These are phyloP conservation scores for Fusarium tjaetaba DNA, from an alignment of 2,329 filamentous ascomycete genomes.

Conservation along the genomic window DNA sequence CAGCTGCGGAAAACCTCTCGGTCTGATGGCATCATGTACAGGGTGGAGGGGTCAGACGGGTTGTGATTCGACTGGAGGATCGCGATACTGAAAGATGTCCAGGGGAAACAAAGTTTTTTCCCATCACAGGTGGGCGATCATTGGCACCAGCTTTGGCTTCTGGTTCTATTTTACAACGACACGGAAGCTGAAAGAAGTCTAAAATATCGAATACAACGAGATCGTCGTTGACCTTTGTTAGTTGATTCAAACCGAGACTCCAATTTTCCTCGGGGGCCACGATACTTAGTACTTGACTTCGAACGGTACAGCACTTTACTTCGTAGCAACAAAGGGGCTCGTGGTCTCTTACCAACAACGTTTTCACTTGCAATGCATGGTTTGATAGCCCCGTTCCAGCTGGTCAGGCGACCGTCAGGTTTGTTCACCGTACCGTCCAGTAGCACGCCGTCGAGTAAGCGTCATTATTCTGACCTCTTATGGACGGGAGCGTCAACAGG, in stretches of 20 bases:
- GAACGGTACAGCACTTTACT: not conserved
- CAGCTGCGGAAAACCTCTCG: constrained; percentile 18
- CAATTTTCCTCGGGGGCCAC: not conserved
- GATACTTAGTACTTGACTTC: not conserved
- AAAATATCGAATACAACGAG: not conserved
- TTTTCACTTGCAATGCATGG: constrained; percentile 24
- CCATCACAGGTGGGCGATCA: not conserved
- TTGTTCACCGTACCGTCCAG: constrained; percentile 36
- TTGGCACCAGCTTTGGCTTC: constrained; percentile 8
- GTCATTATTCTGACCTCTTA: constrained; percentile 42
- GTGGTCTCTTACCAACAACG: not conserved
- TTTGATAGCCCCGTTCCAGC: constrained; percentile 19
- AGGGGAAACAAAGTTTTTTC: constrained; percentile 32
- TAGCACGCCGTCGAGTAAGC: constrained; percentile 44
- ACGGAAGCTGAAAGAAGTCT: not conserved
- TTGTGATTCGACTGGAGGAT: constrained; percentile 34
- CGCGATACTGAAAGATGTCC: constrained; percentile 18
- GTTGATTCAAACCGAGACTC: not conserved
- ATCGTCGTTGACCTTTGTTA: not conserved
- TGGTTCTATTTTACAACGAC: not conserved
- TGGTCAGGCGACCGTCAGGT: constrained; percentile 32
- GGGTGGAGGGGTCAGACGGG: constrained; percentile 18
- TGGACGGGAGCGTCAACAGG: constrained; percentile 32
- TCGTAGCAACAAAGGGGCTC: not conserved
- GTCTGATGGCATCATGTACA: constrained; percentile 36